Base-by-base conservation (phyloP, 192 early-diverging fungal species). In the Coemansia sp. region DNA sequence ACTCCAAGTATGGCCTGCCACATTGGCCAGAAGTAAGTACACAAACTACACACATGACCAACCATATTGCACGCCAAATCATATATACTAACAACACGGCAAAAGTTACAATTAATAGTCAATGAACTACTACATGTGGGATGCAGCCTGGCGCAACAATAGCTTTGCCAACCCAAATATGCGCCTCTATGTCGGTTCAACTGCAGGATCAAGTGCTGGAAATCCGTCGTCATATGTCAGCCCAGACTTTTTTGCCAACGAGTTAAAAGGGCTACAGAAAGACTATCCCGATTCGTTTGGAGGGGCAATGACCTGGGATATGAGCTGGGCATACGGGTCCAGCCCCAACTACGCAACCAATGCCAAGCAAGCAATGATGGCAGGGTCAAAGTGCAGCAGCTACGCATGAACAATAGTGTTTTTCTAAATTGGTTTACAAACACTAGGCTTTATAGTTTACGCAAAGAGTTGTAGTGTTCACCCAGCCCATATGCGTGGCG, bases 381-480 rank as follows among this genome's bases (percentile, higher is more conserved):
- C 67, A 11, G 76, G 76, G 21, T 79, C 76, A 25, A 73, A 58
- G 63, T 73, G 76, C 22, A 52, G 43, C 5, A 10, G 7, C 43
- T 35, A 35, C 32, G 32, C 32, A 35, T 35, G 8, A 35, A 0
- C 32, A 35, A 35, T 35, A 35, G 32, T 2, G 32, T 35, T 35
- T 35, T 35, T 35, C 32, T 35, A 45, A 45, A n/a, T 15, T 45
- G 14, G 15, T 15, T 45, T 45, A 45, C 11, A 15, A 15, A 45
- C 41, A 45, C 15, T 15, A 45, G 15, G 2, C 14, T 45, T n/a
- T 45, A 45, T 45, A 45, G 41, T 65, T 85, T 81, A 35, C 67
- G 66, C 52, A 94, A 68, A 15, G 93, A 94, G 68, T 98, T 98
- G 82, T 98, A 98, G 87, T 98, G 96, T 67, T 92, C 92, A 24